These are phyloP conservation scores for Pichia kudriavzevii DNA, from an alignment of 1,139 yeast genomes.

Conservation along the genomic window DNA sequence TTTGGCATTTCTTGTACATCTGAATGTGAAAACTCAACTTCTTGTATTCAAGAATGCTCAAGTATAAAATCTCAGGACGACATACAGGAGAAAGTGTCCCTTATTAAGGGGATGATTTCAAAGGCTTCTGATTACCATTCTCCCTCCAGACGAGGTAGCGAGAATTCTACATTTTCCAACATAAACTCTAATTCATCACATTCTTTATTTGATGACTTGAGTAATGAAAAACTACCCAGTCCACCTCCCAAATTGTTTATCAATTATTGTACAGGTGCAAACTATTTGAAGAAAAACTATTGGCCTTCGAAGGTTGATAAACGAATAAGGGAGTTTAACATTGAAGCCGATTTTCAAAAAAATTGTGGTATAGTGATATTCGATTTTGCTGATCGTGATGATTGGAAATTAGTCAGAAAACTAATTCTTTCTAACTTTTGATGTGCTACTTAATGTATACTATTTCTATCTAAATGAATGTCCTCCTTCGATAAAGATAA, in stretches of 20 bases:
- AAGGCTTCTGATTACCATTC: slow-evolving; percentile 49
- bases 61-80: slow-evolving; percentile 50
- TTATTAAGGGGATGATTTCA: slow-evolving; percentile 49
- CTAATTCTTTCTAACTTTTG: slow-evolving; percentile 55
- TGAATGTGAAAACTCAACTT: slow-evolving; percentile 51
- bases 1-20: slow-evolving; percentile 66
- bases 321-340: slow-evolving; percentile 41
- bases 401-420: slow-evolving; percentile 51
- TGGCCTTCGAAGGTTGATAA: slow-evolving; percentile 69
- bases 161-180: slow-evolving; percentile 29
- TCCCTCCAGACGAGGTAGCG: too few species aligned
- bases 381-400: slow-evolving; percentile 58
- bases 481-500: too few species aligned
- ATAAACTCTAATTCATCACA: slow-evolving; percentile 12
- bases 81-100: slow-evolving; percentile 49
- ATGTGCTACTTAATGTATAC: too few species aligned
- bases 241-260: slow-evolving; percentile 48
- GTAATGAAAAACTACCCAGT: not conserved
- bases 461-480: too few species aligned
- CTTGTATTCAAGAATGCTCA: slow-evolving; percentile 70
- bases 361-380: slow-evolving; percentile 54
- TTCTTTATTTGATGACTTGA: not conserved
- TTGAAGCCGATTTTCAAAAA: slow-evolving; percentile 43
- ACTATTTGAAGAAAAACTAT: slow-evolving; percentile 61
- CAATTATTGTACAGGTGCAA: slow-evolving; percentile 71